Evolutionary conservation across 768 basidiomycete genomes (phyloP), one percentile per base, ranked within the genome.

Genomic region (Phaeotremella fagi): DNA sequence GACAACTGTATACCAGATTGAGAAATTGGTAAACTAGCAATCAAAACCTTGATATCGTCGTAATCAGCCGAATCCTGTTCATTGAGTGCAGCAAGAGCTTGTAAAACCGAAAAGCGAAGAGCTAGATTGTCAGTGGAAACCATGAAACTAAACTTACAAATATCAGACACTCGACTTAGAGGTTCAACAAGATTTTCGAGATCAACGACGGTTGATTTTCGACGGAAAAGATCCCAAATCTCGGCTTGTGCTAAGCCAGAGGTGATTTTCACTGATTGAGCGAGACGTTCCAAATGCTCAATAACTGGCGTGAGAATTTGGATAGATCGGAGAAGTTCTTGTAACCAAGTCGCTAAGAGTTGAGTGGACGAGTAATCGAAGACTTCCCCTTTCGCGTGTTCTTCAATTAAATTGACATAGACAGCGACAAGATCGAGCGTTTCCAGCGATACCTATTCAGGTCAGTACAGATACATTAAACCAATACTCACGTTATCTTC

Each of bases 241-340:
- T 83, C 78, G 18, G 80, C 75, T 69, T 91, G 76, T 22, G 85
- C 86, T 23, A 82, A 77, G 3, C 92, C 91, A n/a, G 82, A 80
- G 5, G 82, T 82, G 15, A 83, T 79, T 2, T 80, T 81, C 15
- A 86, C 77, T 2, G 77, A 65, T 3, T 78, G 72, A 31, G 79
- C 76, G 2, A 92, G 75, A 4, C 64, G 61, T 27, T 74, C 57
- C 16, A 74, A 60, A 16, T 59, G 64, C 4, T 42, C 26, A 35
- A 28, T 14, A 0, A 31, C 51, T 22, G 52, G 53, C n/a, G 24
- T 26, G 2, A 50, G 42, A 12, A 24, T 45, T 4, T 24, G 51
- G 1, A 71, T 22, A 14, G 64, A 12, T 57, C 14, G 75, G 58
- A 2, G 85, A 66, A 2, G 75, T 64, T 80, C 76, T 7, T 71